Base-by-base conservation (phyloP, 495 filamentous ascomycete genomes). In the Paragyromitra xinjiangensis region DNA sequence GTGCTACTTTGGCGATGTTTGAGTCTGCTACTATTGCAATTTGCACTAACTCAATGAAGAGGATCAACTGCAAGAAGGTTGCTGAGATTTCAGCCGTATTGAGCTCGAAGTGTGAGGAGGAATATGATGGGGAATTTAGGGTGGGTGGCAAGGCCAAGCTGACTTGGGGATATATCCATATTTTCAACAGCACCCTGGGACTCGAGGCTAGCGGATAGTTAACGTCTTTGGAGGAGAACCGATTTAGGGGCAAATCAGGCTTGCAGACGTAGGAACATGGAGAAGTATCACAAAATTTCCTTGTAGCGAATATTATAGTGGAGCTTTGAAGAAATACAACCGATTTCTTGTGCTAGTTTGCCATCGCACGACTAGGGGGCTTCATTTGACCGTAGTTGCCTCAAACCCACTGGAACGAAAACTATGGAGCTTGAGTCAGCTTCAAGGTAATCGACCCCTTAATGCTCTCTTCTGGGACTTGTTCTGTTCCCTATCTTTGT, bases 71-170 rank as follows among this genome's bases (percentile, higher is more conserved):
- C 5, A 40, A 1, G 53, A 45, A 22, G 24, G 22, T 69, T 59
- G 51, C 67, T 45, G 53, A 11, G n/a, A 69, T 59, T 16, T 24
- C 14, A 0, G 26, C n/a, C 0, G 24, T 37, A 0, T 16, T 69
- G 53, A 45, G 24, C 9, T 37, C 14, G 3, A 69, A 48, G 67
- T 69, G 40, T 48, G 67, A 59, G 53, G 24, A 69, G 67, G 67
- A 48, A 37, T 34, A 39, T 12, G 53, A 26, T 6, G 40, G 53
- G 1, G 53, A 69, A 24, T 44, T 22, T 44, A 69, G 53, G 67
- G 26, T 48, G 8, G 39, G 53, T 9, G 53, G 53, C 3, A 45
- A 12, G 53, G 40, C 45, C 8, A 45, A 16, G 9, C 22, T 69
- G 53, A 12, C 39, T 48, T 69, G 53, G 51, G 67, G 67, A 26